phyloP scores from a whole-genome alignment of 2,329 filamentous ascomycete genomes.

The Geosmithia flava region DNA sequence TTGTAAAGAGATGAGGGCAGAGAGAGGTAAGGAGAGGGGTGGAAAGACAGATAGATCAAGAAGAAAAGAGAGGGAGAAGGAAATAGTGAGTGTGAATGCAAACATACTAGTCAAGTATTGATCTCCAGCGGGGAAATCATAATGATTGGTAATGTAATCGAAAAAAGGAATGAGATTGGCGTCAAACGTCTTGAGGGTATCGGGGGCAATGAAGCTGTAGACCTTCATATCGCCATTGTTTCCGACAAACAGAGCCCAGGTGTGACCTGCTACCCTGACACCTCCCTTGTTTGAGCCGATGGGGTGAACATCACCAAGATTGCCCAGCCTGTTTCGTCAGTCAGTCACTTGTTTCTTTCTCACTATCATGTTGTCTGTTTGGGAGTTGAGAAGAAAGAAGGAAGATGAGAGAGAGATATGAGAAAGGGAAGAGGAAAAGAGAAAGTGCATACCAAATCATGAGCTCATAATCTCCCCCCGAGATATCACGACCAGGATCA shows the following conservation, averaged over 20 bases:
- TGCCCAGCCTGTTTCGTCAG: constrained; percentile 8
- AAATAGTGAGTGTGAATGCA: too few relatives aligned
- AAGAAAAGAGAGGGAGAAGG: too few relatives aligned
- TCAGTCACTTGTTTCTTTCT: background rate
- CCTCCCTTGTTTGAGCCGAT: constrained; percentile 32
- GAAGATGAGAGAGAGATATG: background rate
- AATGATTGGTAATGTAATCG: constrained; percentile 33
- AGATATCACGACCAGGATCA: constrained; percentile 21
- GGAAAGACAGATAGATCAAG: too few relatives aligned
- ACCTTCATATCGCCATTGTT: constrained; percentile 45
- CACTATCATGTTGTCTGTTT: background rate
- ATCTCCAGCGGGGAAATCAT: constrained; percentile 28
- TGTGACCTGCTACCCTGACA: constrained; percentile 35
- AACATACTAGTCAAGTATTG: constrained; percentile 34
- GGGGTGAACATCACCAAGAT: constrained; percentile 7
- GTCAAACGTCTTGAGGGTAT: constrained; percentile 32
- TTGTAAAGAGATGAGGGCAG: too few relatives aligned
- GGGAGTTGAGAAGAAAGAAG: background rate
- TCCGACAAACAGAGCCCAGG: constrained; percentile 46
- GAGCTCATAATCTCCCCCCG: constrained; percentile 40
- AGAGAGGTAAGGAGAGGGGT: too few relatives aligned
- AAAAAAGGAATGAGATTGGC: constrained; percentile 46
- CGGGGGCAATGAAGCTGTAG: constrained; percentile 36
- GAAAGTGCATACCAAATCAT: constrained; percentile 38
- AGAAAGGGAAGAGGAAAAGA: background rate